Conservation (phyloP, 139 green algal species). For the Closterium sp. region DNA sequence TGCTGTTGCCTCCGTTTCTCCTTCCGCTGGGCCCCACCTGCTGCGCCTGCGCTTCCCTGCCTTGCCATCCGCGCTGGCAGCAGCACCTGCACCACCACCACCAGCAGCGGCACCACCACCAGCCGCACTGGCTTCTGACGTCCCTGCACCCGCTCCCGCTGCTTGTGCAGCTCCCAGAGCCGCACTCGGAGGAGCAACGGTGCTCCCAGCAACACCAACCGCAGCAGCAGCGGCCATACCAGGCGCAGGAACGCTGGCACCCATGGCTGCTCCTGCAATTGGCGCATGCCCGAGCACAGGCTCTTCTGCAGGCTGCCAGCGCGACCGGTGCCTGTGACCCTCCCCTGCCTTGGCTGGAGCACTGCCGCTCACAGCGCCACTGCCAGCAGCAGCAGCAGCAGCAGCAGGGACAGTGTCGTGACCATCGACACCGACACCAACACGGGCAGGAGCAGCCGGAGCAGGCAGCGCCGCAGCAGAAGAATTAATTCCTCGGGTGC, state of each 20-base stretch:
- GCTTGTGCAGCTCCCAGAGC: background rate
- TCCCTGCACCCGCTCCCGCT: too few species aligned
- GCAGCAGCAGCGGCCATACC: background rate
- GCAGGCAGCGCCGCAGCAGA: background rate
- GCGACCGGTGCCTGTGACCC: background rate
- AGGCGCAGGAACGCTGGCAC: too few species aligned
- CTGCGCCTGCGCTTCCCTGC: slow-evolving; percentile 10
- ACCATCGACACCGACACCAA: background rate
- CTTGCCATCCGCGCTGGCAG: background rate
- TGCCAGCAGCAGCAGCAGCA: background rate
- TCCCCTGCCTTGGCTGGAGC: background rate
- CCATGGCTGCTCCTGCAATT: background rate
- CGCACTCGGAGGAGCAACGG: background rate
- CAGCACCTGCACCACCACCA: background rate
- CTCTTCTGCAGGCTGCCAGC: background rate
- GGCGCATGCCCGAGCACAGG: background rate
- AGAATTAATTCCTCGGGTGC: background rate
- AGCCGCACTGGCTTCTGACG: background rate
- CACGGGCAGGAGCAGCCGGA: background rate
- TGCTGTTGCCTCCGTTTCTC: slow-evolving; percentile 34
- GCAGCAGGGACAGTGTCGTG: background rate
- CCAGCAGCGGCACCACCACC: background rate
- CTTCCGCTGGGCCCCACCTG: slow-evolving; percentile 38
- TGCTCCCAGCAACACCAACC: background rate
- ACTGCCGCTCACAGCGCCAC: background rate